phyloP scores from a whole-genome alignment of 495 filamentous ascomycete species.

The Hypoxylon fuscum region DNA sequence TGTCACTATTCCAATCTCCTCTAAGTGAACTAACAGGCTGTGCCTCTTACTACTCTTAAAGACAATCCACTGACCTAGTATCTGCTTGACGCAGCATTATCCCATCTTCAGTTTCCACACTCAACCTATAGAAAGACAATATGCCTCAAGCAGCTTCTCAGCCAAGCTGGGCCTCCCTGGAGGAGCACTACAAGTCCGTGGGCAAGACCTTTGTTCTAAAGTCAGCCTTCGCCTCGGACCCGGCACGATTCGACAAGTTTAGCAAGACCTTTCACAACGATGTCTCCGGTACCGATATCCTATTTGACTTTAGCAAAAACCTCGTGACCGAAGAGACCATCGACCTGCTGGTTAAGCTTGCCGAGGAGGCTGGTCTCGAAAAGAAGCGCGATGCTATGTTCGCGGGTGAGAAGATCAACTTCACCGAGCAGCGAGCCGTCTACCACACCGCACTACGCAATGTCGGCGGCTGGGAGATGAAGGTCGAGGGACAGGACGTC shows the following conservation, averaged over 20 bases:
- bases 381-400: conserved; percentile 97
- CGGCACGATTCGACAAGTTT: conserved; percentile 89
- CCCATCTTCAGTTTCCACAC: background rate
- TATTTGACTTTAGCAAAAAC: conserved; percentile 99
- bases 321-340: conserved; percentile 93
- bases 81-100: conserved; percentile 21
- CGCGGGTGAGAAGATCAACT: conserved; percentile 97
- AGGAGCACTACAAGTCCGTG: conserved; percentile 83
- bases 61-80: too few species aligned
- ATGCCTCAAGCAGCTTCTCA: conserved; percentile 81
- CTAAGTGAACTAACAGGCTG: too few species aligned
- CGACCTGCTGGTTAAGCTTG: conserved; percentile 83
- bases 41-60: too few species aligned
- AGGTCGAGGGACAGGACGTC: conserved; percentile 94
- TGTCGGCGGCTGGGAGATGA: conserved; percentile 81
- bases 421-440: conserved; percentile 95
- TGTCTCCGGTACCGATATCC: conserved; percentile 68
- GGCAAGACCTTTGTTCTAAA: conserved; percentile 91
- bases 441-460: conserved; percentile 96
- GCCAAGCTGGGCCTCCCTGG: conserved; percentile 84
- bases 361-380: conserved; percentile 89
- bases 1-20: too few species aligned
- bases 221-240: conserved; percentile 89
- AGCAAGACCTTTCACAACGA: conserved; percentile 83
- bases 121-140: conserved; percentile 14